These are phyloP conservation scores for Rhynchospora pubera DNA, from an alignment of 176 grass and related monocot genomes.

Conservation along the genomic window DNA sequence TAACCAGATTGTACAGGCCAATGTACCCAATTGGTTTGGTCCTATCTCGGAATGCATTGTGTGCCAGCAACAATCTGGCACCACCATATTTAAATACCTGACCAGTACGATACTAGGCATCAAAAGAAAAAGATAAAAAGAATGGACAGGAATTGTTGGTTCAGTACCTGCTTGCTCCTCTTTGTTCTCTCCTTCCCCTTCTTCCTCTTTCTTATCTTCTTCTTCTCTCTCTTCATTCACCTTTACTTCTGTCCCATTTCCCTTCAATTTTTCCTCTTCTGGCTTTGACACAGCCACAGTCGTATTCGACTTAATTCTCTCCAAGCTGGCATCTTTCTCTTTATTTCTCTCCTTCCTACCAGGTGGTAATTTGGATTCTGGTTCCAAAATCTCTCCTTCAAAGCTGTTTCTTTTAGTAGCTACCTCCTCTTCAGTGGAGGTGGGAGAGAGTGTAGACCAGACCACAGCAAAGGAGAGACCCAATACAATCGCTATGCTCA, in stretches of 20 bases:
- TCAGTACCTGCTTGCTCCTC: slow-evolving; percentile 13
- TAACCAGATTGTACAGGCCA: background rate
- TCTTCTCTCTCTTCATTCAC: slow-evolving; percentile 34
- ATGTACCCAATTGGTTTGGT: slow-evolving; percentile 1
- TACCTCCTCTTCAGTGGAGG: slow-evolving; percentile 51
- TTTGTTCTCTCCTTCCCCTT: slow-evolving; percentile 12
- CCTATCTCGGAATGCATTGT: background rate
- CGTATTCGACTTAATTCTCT: slow-evolving; percentile 29
- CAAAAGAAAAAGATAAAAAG: background rate
- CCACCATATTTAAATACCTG: background rate
- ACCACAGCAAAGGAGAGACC: slow-evolving; percentile 72
- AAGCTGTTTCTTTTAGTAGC: slow-evolving; percentile 68
- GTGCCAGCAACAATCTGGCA: background rate
- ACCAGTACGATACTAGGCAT: background rate
- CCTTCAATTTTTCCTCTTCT: slow-evolving; percentile 26
- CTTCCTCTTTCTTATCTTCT: slow-evolving; percentile 31
- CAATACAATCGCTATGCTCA: slow-evolving; percentile 59
- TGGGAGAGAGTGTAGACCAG: slow-evolving; percentile 64
- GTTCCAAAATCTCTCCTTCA: slow-evolving; percentile 41
- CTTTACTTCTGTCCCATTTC: slow-evolving; percentile 21
- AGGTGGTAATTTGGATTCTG: slow-evolving; percentile 30
- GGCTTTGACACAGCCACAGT: slow-evolving; percentile 21
- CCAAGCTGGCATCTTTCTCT: slow-evolving; percentile 10
- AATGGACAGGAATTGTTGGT: background rate
- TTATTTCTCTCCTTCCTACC: slow-evolving; percentile 24